Percentiles rank a stretch among this genome's conserved stretches.
These are phyloP conservation scores for Hypocrella siamensis DNA, from an alignment of 2,329 filamentous ascomycete species.

Conservation along the genomic window DNA sequence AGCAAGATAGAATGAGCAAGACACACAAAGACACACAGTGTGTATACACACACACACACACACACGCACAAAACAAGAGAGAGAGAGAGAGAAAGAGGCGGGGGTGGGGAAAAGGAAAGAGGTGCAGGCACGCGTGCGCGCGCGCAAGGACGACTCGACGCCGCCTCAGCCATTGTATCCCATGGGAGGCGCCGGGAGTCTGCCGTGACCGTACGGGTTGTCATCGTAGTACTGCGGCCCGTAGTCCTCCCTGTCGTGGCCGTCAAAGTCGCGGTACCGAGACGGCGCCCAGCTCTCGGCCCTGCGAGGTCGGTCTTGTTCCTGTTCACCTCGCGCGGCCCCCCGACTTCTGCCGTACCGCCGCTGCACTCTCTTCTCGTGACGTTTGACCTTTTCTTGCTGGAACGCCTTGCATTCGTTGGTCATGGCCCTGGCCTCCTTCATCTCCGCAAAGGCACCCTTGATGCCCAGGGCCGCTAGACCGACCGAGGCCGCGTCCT, in stretches of 20 bases:
- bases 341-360: conserved; percentile 10
- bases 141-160: too few relatives aligned
- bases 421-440: conserved; percentile 34
- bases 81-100: too few relatives aligned
- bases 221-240: conserved; percentile 30
- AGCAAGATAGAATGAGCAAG: too few relatives aligned
- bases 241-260: conserved; percentile 24
- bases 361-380: conserved; percentile 28
- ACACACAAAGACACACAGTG: too few relatives aligned
- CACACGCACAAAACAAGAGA: too few relatives aligned
- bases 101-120: too few relatives aligned
- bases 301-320: conserved; percentile 20
- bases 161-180: conserved; percentile 5
- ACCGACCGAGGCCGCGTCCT: conserved; percentile 43
- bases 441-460: conserved; percentile 38
- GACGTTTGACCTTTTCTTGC: conserved; percentile 31
- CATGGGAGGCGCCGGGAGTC: conserved; percentile 20
- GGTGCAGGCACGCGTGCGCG: too few relatives aligned
- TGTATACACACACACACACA: too few relatives aligned
- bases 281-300: conserved; percentile 28
- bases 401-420: conserved; percentile 34
- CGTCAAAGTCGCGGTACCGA: conserved; percentile 18
- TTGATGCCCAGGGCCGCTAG: conserved; percentile 43
- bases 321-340: conserved; percentile 7
- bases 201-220: conserved; percentile 26